Conservation (phyloP, 352 stramenopile species). For the Aphanomyces cochlioides region DNA sequence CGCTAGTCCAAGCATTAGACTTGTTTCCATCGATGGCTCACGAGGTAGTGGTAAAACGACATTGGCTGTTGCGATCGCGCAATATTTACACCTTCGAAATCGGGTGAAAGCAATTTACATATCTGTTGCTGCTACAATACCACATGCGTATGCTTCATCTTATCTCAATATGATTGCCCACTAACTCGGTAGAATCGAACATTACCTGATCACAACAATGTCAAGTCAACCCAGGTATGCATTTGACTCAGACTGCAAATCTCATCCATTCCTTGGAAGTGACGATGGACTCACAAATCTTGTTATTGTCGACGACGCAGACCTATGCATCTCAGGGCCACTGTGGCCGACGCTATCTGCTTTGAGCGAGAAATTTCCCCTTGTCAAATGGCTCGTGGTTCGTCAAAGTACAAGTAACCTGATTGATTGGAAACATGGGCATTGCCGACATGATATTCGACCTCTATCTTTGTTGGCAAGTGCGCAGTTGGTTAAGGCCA, state of each 20-base stretch:
- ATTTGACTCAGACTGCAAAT: no score
- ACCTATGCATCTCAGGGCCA: no score
- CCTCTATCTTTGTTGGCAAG: constrained; percentile 11
- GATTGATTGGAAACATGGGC: no score
- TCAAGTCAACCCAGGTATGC: no score
- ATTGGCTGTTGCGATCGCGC: constrained; percentile 94
- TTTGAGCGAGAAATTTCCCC: not conserved
- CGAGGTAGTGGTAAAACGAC: constrained; percentile 98
- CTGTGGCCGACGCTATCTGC: not conserved
- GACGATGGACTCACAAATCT: not conserved
- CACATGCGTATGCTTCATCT: no score
- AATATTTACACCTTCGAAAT: constrained; percentile 76
- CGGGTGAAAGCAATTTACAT: not conserved
- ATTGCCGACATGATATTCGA: not conserved
- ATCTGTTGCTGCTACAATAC: not conserved
- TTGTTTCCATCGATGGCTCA: constrained; percentile 52
- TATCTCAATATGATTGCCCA: no score
- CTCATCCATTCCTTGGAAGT: no score
- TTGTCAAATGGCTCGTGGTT: constrained; percentile 2
- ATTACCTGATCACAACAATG: no score
- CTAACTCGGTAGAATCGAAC: no score
- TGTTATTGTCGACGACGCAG: not conserved
- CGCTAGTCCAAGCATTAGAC: not conserved
- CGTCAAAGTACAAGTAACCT: not conserved
- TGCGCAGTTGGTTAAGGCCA: not conserved